phyloP scores from a whole-genome alignment of 352 stramenopile genomes.

The Globisporangium viniferum region DNA sequence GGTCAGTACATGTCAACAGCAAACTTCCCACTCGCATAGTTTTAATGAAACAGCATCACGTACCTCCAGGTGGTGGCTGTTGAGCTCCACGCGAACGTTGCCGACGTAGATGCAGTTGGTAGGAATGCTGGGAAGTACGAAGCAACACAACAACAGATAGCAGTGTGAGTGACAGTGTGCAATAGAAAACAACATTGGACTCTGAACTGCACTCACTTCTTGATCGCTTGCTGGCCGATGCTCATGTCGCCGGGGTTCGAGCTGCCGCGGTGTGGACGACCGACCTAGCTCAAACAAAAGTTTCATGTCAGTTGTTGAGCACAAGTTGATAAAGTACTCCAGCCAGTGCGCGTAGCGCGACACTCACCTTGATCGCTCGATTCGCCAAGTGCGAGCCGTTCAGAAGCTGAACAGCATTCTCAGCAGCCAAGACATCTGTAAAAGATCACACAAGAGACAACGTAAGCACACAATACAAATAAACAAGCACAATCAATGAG shows the following conservation, averaged over 20 bases:
- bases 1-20: background rate
- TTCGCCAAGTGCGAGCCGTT: slow-evolving; percentile 65
- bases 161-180: background rate
- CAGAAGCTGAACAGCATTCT: slow-evolving; percentile 75
- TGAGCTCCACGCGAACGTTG: slow-evolving; percentile 68
- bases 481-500: background rate
- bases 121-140: slow-evolving; percentile 30
- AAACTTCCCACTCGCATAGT: background rate
- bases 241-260: slow-evolving; percentile 54
- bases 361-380: slow-evolving; percentile 51
- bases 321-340: background rate
- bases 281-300: slow-evolving; percentile 33
- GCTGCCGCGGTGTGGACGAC: slow-evolving; percentile 71
- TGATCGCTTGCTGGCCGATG: slow-evolving; percentile 76
- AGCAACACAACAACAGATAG: background rate
- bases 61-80: slow-evolving; percentile 74
- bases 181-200: slow-evolving; percentile 2
- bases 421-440: slow-evolving; percentile 66
- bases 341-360: background rate
- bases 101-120: slow-evolving; percentile 79
- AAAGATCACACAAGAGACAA: background rate
- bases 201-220: slow-evolving; percentile 39
- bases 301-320: background rate
- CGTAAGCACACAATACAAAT: background rate
- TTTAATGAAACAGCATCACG: background rate